phyloP scores from a whole-genome alignment of 2,329 filamentous ascomycete genomes.

The Lecanicillium sp. region DNA sequence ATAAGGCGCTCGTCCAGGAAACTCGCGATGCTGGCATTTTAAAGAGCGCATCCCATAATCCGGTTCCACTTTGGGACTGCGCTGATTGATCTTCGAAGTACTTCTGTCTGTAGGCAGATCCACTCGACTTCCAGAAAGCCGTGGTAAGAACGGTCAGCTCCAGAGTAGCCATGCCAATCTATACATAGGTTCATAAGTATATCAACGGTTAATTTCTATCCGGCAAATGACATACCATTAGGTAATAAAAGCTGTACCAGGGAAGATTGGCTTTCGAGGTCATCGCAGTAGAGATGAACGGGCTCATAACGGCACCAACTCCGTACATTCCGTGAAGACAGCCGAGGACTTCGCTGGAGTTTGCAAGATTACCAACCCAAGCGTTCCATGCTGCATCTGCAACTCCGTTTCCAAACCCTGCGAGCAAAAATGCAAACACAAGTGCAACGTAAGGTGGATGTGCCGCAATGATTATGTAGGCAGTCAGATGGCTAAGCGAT shows the following conservation, averaged over 20 bases:
- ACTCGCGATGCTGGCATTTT: constrained; percentile 38
- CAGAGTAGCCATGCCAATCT: constrained; percentile 45
- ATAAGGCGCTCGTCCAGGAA: constrained; percentile 64
- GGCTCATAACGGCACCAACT: constrained; percentile 59
- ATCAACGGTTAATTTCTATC: too few species aligned
- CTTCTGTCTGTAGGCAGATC: constrained; percentile 9
- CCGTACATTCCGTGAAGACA: constrained; percentile 64
- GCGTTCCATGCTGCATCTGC: constrained; percentile 49
- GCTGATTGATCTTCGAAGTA: constrained; percentile 8
- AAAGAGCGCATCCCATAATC: constrained; percentile 26
- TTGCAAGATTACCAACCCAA: constrained; percentile 57
- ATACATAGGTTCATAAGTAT: constrained; percentile 12
- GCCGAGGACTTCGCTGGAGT: constrained; percentile 62
- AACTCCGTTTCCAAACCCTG: constrained; percentile 64
- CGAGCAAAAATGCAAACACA: constrained; percentile 56
- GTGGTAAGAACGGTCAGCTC: constrained; percentile 41
- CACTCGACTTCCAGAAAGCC: constrained; percentile 45
- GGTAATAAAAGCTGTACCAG: constrained; percentile 70
- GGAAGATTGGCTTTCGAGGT: constrained; percentile 51
- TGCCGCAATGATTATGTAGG: constrained; percentile 54
- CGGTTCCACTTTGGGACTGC: constrained; percentile 8
- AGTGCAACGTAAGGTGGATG: constrained; percentile 64
- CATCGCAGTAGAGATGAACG: constrained; percentile 63
- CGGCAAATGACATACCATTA: constrained; percentile 55
- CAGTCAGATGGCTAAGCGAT: constrained; percentile 43